Base-by-base conservation (phyloP, 495 filamentous ascomycete species). In the Penicillium pancosmium region DNA sequence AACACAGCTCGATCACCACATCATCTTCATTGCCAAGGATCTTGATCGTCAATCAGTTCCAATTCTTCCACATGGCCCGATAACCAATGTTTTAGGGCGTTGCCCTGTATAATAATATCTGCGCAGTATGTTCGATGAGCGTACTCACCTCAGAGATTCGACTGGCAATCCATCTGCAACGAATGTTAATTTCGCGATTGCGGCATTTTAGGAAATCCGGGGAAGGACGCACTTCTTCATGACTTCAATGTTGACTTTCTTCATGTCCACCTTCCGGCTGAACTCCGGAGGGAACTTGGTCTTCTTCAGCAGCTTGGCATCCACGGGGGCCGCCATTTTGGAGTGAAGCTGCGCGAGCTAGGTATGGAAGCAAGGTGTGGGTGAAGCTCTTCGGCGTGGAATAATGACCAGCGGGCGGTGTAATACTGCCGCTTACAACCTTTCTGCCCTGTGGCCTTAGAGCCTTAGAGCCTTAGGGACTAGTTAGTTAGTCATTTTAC, bases 201-300 rank as follows among this genome's bases (percentile, higher is more conserved):
- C 36, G 16, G 34, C 61, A 27, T 18, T n/a, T 43, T 55, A 12
- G 41, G 40, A 61, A 51, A 57, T 44, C 36, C 51, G 50, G 55
- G 55, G 55, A 47, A 63, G 63, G 13, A 19, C 34, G 63, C 69
- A 96, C 91, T 92, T 95, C 82, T 97, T 97, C 86, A 98, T 93
- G 56, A 98, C 91, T 73, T 95, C 92, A 21, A 96, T 79, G 65
- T 97, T 97, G 69, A 98, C 91, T 78, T 98, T 99, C 57, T 84
- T 84, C 88, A 94, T 95, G 77, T 99, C 93, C 41, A 99, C 95
- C 81, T 96, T 97, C 71, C 88, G 84, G 67, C 82, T 93, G 74
- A 97, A 98, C 72, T 98, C 94, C 9, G 87, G 83, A 48, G 94
- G 94, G 65, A 97, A 97, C 70, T 96, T 97, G 54, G 91, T 97